phyloP scores from a whole-genome alignment of 139 green algal genomes.

The Ettlia oleoabundans region DNA sequence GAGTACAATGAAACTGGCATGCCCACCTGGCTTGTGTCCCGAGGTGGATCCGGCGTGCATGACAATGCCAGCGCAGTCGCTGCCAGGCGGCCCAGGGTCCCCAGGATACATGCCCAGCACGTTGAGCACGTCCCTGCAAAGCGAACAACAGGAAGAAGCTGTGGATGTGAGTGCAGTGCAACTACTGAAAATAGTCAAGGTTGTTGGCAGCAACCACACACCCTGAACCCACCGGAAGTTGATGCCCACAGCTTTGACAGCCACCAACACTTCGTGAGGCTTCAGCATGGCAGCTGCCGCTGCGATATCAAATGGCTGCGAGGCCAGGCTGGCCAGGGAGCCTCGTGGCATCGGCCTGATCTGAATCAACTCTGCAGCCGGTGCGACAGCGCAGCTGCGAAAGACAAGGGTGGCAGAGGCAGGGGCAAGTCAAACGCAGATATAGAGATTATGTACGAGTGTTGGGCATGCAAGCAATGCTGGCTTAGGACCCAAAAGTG shows the following conservation, averaged over 20 bases:
- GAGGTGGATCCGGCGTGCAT: not conserved
- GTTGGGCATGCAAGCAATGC: too few relatives aligned
- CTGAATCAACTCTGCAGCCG: slow-evolving; percentile 39
- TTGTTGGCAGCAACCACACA: too few relatives aligned
- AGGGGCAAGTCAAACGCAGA: not conserved
- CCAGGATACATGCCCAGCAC: slow-evolving; percentile 75
- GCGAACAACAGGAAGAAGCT: too few relatives aligned
- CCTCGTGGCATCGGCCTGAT: slow-evolving; percentile 57
- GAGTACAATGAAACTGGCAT: too few relatives aligned
- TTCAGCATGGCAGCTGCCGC: slow-evolving; percentile 6
- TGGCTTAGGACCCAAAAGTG: too few relatives aligned
- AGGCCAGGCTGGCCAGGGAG: slow-evolving; percentile 63
- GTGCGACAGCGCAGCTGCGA: slow-evolving; percentile 18
- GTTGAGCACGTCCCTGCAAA: slow-evolving; percentile 73
- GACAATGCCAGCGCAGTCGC: slow-evolving; percentile 67
- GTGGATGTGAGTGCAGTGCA: too few relatives aligned
- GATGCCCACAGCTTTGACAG: slow-evolving; percentile 62
- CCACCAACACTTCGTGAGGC: slow-evolving; percentile 37
- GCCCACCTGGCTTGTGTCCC: not conserved
- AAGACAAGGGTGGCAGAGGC: not conserved
- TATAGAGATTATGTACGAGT: too few relatives aligned
- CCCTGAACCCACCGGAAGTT: too few relatives aligned
- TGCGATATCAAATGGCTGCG: slow-evolving; percentile 28
- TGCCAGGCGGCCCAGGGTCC: slow-evolving; percentile 59
- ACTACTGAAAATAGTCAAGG: too few relatives aligned